These are phyloP conservation scores for Vigna unguiculata DNA, from an alignment of 306 rosid species.

Conservation along the genomic window DNA sequence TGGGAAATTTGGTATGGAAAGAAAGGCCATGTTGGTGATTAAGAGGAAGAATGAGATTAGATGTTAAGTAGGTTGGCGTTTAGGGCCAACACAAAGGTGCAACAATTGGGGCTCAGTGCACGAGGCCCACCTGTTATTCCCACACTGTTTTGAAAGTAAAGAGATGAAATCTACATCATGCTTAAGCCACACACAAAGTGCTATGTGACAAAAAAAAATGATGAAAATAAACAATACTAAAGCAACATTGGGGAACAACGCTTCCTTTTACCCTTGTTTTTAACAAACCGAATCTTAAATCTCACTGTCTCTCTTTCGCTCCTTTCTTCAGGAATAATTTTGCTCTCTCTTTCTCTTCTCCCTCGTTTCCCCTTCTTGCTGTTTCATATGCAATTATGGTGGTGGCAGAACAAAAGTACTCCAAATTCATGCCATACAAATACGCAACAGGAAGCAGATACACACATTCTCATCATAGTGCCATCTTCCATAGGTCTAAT, in stretches of 20 bases:
- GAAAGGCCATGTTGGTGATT: constrained; percentile 43
- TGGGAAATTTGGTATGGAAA: constrained; percentile 41
- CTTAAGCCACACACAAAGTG: constrained; percentile 65
- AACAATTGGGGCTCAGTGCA: constrained; percentile 55
- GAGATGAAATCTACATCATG: constrained; percentile 42
- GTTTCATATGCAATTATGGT: constrained; percentile 44
- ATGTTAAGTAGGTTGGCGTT: constrained; percentile 38
- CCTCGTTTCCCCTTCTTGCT: constrained; percentile 37
- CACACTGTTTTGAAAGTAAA: constrained; percentile 33
- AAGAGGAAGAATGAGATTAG: constrained; percentile 49
- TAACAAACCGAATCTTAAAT: constrained; percentile 48
- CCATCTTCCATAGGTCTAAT: constrained; percentile 10
- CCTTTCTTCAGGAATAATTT: constrained; percentile 50
- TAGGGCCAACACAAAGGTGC: constrained; percentile 49
- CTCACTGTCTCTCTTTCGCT: constrained; percentile 21
- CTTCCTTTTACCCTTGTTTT: constrained; percentile 52
- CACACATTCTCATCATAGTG: constrained; percentile 2
- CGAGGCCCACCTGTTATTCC: constrained; percentile 53
- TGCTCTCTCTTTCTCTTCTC: constrained; percentile 51
- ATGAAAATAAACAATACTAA: constrained; percentile 29
- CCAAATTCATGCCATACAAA: constrained; percentile 33
- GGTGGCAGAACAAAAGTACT: constrained; percentile 19
- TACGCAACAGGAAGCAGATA: constrained; percentile 27
- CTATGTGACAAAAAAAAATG: constrained; percentile 32
- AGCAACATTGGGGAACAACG: constrained; percentile 57